Evolutionary conservation across 768 basidiomycete species (phyloP).

Genomic region (Nidularia pulvinata): DNA sequence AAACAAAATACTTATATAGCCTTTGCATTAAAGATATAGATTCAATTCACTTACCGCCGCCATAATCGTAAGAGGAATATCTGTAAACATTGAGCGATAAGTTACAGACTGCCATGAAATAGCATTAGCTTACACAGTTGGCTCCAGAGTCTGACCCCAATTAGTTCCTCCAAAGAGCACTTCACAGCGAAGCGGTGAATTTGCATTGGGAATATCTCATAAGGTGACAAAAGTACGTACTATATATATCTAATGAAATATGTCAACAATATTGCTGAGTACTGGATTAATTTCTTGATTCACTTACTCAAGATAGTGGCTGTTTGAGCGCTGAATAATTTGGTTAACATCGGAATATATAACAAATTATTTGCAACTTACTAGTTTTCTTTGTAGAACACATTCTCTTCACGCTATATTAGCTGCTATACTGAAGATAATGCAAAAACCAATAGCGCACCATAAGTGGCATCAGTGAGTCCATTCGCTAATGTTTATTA

Average conservation of each 20-base stretch:
- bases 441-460: slow-evolving; percentile 14
- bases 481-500: slow-evolving; percentile 24
- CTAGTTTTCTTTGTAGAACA: slow-evolving; percentile 56
- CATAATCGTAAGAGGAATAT: slow-evolving; percentile 64
- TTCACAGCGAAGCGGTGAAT: no score
- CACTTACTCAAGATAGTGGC: slow-evolving; percentile 49
- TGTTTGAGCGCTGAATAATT: slow-evolving; percentile 34
- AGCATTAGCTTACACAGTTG: slow-evolving; percentile 37
- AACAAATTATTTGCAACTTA: slow-evolving; percentile 13
- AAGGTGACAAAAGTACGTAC: no score
- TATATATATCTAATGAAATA: slow-evolving; percentile 40
- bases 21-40: not conserved
- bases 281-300: no score
- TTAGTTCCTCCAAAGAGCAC: slow-evolving; percentile 68
- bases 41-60: slow-evolving; percentile 29
- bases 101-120: not conserved
- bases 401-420: slow-evolving; percentile 31
- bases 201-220: no score
- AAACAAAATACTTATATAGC: not conserved
- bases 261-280: slow-evolving; percentile 10
- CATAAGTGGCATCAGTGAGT: slow-evolving; percentile 40
- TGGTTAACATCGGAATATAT: not conserved
- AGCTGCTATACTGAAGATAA: not conserved
- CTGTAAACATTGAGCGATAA: not conserved
- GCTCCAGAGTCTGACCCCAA: slow-evolving; percentile 58